Base-by-base conservation (phyloP, 1,139 yeast genomes). In the Hyphopichia fennica region DNA sequence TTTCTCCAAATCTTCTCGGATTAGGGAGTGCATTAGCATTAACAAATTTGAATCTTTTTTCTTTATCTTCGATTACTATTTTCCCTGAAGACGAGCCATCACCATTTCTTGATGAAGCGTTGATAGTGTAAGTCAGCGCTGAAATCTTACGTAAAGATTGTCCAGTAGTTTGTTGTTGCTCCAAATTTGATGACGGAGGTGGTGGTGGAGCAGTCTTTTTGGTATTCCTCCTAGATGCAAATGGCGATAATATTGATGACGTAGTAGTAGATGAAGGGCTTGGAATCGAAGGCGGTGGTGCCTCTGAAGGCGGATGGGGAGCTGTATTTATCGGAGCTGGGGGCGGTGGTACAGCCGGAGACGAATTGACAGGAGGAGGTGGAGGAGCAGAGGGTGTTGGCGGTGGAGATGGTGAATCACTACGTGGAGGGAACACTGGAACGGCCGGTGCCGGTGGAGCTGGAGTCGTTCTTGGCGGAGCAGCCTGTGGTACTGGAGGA, bases 1-100 rank as follows among this genome's bases (percentile, higher is more conserved):
- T 49, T 11, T 81, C 85, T 41, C 80, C 83, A 54, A 86, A 87
- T 44, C 79, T 73, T 52, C 98, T 73, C 14, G 98, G 98, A 53
- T 81, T 81, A 0, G 99, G 98, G 41, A 93, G 71, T 19, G 88
- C 84, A 40, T 68, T 67, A 22, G 80, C 75, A 60, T 87, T 87
- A 13, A 68, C 62, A 69, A 91, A 93, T 53, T 75, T 80, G 69
- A 84, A 93, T 51, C 95, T 70, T 16, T 80, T 67, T 7, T 45
- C 45, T 20, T 57, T 58, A 57, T 89, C 96, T 51, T 88, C 91
- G 45, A 90, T 87, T 6, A 60, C 64, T 1, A 78, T 52, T 46
- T 69, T 74, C 13, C 52, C 39, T 9, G 59, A 23, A 6, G 47
- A 43, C 19, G 48, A 38, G 3, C 43, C 44, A 15, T 49, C 45